A percentile compares a stretch with the other conserved stretches of the same genome.
Conservation (phyloP, 2,329 filamentous ascomycete species). For the Sporothrix dimorphospora region DNA sequence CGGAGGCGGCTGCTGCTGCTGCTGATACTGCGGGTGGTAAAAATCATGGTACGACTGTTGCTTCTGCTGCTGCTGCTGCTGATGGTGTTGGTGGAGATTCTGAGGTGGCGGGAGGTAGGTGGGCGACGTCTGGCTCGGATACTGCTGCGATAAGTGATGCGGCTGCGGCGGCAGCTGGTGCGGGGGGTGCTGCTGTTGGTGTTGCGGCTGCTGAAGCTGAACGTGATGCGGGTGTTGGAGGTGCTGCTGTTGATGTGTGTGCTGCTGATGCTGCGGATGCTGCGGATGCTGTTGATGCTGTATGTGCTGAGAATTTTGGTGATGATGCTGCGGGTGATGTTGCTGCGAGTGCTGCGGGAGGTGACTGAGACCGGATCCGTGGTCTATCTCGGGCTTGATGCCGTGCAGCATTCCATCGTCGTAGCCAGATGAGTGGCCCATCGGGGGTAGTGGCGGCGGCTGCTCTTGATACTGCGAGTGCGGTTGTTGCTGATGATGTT, state of each 20-base stretch:
- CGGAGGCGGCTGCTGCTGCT: slow-evolving; percentile 14
- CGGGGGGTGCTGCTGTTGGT: slow-evolving; percentile 21
- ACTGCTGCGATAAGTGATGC: slow-evolving; percentile 17
- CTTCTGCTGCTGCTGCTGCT: slow-evolving; percentile 24
- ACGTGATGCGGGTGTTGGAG: slow-evolving; percentile 5
- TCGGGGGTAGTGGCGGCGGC: not conserved
- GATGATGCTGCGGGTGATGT: slow-evolving; percentile 17
- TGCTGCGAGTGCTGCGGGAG: slow-evolving; percentile 27
- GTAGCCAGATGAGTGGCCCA: slow-evolving; percentile 22
- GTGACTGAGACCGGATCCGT: slow-evolving; percentile 23
- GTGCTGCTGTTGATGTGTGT: slow-evolving; percentile 26
- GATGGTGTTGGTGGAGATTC: slow-evolving; percentile 26
- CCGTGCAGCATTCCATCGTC: slow-evolving; percentile 26
- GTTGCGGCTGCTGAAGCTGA: slow-evolving; percentile 24
- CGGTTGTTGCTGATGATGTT: not conserved
- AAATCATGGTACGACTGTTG: slow-evolving; percentile 29
- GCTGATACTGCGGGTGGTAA: slow-evolving; percentile 29
- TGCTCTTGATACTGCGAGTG: slow-evolving; percentile 12
- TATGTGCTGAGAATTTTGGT: not conserved
- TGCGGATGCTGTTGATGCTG: slow-evolving; percentile 14
- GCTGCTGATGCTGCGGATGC: slow-evolving; percentile 18
- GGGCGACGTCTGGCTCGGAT: slow-evolving; percentile 21
- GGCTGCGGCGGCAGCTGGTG: slow-evolving; percentile 24
- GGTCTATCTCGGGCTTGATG: slow-evolving; percentile 27
- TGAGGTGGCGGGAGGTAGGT: slow-evolving; percentile 28